phyloP scores from a whole-genome alignment of 2,329 filamentous ascomycete species.

The Cercospora sp. region DNA sequence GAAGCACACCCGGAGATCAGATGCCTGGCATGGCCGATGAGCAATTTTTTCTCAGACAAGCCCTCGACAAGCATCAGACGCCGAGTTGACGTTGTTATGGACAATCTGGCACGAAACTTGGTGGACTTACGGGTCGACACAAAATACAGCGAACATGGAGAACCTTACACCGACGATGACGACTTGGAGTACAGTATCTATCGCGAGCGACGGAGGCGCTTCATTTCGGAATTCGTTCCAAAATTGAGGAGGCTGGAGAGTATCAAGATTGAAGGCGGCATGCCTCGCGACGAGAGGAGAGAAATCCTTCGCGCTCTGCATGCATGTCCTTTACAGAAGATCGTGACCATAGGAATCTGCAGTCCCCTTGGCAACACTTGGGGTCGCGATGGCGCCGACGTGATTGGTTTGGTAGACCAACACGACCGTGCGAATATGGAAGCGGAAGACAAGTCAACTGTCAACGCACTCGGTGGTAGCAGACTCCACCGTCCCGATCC shows the following conservation, averaged over 20 bases:
- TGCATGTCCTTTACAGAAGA: constrained; percentile 45
- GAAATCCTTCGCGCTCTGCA: constrained; percentile 47
- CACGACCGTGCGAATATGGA: constrained; percentile 32
- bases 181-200: neutral
- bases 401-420: constrained; percentile 28
- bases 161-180: constrained; percentile 22
- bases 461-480: constrained; percentile 29
- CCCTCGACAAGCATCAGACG: constrained; percentile 16
- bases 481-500: constrained; percentile 19
- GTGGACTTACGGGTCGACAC: constrained; percentile 47
- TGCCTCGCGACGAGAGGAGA: constrained; percentile 50
- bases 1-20: constrained; percentile 47
- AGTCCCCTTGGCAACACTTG: constrained; percentile 49
- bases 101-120: constrained; percentile 43
- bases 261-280: constrained; percentile 51
- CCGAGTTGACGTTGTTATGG: constrained; percentile 38
- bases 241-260: constrained; percentile 45
- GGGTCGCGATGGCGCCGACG: constrained; percentile 41
- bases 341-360: constrained; percentile 49
- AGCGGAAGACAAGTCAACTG: constrained; percentile 36
- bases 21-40: constrained; percentile 50
- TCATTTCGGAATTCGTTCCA: constrained; percentile 47
- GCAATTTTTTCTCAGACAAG: constrained; percentile 45
- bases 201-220: constrained; percentile 31
- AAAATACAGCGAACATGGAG: constrained; percentile 28